These are phyloP conservation scores for Aquilaria malaccensis DNA, from an alignment of 345 rosid species.

Conservation along the genomic window DNA sequence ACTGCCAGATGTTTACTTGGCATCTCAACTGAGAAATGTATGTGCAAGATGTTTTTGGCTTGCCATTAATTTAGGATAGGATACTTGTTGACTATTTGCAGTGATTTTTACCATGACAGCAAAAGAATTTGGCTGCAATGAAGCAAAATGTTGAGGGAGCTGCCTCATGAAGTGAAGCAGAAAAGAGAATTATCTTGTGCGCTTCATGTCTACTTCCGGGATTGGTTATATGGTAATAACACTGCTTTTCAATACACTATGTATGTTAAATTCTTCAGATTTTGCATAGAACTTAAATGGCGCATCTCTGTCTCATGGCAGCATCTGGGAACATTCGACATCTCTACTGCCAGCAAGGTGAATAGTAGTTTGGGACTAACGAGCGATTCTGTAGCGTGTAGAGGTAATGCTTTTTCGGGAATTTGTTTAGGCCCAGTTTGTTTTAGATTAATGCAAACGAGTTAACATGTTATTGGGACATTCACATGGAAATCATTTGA, in stretches of 20 bases:
- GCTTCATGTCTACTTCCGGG: conserved; percentile 76
- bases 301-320: conserved; percentile 17
- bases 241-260: background rate
- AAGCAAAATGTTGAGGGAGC: conserved; percentile 54
- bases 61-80: no score
- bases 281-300: background rate
- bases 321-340: conserved; percentile 93
- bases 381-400: background rate
- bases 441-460: no score
- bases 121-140: conserved; percentile 57
- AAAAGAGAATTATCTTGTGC: conserved; percentile 77
- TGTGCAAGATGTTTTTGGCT: conserved; percentile 6
- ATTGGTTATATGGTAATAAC: conserved; percentile 78
- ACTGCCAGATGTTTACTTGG: conserved; percentile 56
- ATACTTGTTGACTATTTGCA: background rate
- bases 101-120: conserved; percentile 28
- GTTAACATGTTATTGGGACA: background rate
- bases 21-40: conserved; percentile 75
- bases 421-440: no score
- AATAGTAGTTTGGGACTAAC: conserved; percentile 17
- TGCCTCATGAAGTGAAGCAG: conserved; percentile 67
- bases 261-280: background rate
- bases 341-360: conserved; percentile 88
- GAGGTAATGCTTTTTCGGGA: background rate
- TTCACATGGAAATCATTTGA: no score